Evolutionary conservation across 1,284 basidiomycete species (phyloP).

Genomic region (Fomitopsis pinicola): DNA sequence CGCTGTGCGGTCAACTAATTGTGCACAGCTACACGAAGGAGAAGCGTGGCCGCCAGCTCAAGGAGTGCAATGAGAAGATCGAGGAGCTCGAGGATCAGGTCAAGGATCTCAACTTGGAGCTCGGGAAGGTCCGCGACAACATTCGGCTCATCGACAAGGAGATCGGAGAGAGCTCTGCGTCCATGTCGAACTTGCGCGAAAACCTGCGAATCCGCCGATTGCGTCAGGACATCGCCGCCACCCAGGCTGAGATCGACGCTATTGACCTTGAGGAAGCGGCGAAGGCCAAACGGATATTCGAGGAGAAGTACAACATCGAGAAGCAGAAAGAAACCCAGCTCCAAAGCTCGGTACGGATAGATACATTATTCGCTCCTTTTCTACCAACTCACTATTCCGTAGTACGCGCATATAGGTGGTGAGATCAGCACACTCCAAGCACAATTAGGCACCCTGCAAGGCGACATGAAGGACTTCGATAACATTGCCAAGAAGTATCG

Average conservation of each 20-base stretch:
- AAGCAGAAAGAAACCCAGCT: slow-evolving; percentile 71
- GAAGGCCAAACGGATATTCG: slow-evolving; percentile 78
- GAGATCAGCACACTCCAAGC: slow-evolving; percentile 76
- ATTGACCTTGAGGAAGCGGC: slow-evolving; percentile 82
- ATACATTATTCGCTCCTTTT: slow-evolving; percentile 5
- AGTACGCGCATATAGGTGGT: slow-evolving; percentile 82
- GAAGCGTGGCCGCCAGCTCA: slow-evolving; percentile 58
- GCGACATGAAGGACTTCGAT: slow-evolving; percentile 84
- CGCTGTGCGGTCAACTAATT: neutral
- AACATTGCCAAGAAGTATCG: slow-evolving; percentile 84
- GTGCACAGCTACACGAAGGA: slow-evolving; percentile 66
- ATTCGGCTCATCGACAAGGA: slow-evolving; percentile 63
- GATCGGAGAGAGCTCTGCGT: slow-evolving; percentile 69
- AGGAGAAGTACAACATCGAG: slow-evolving; percentile 72
- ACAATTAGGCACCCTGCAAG: slow-evolving; percentile 64
- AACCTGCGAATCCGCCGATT: slow-evolving; percentile 82
- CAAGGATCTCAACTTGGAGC: slow-evolving; percentile 45
- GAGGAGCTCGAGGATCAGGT: slow-evolving; percentile 59
- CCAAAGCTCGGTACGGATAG: slow-evolving; percentile 58
- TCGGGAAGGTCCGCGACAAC: slow-evolving; percentile 51
- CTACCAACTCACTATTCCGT: slow-evolving; percentile 2
- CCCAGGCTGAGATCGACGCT: slow-evolving; percentile 70
- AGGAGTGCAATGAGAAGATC: slow-evolving; percentile 60
- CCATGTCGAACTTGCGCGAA: slow-evolving; percentile 74
- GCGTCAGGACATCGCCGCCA: slow-evolving; percentile 59